Base-by-base conservation (phyloP, 495 filamentous ascomycete species). In the Eremomyces bilateralis region DNA sequence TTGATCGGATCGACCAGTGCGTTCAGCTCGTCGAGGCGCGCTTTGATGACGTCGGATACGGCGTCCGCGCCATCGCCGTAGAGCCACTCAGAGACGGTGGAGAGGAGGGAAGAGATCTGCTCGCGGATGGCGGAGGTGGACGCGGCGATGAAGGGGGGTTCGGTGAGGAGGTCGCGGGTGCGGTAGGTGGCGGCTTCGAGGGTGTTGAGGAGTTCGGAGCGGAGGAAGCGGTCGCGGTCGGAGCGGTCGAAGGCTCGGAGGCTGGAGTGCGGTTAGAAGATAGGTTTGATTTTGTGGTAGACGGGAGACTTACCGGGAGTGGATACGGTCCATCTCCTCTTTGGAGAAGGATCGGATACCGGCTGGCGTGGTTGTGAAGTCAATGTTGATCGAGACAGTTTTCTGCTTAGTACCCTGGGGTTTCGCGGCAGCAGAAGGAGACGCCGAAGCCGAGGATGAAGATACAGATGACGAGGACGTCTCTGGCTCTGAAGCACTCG, bases 111-210 rank as follows among this genome's bases (percentile, higher is more conserved):
- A 42, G 73, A 65, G 10, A 95, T 66, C 18, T 47, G 45, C 2
- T 57, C 48, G 20, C 79, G 62, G 40, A 79, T 65, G 15, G 65
- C 64, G 1, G 62, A 51, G 30, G 73, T 84, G 30, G 82, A 70
- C 10, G 63, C 69, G 8, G 58, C 62, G 27, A 73, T 56, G 52
- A 94, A 94, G 12, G 64, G 65, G 36, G 76, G 69, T 41, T 77
- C 72, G 12, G 76, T 71, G 6, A 90, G 54, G 15, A 83, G 59
- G 54, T 94, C 90, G 3, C 82, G 73, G 27, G 75, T 69, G 40
- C 69, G 73, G 63, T 99, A 99, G 29, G 83, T 91, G 52, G 78
- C 92, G n/a, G 65, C 71, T 52, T 99, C 88, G 18, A 99, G 69
- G 44, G 77, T 73, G 58, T 99, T 99, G 19, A 93, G 58, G 6